A percentile compares a stretch with the other conserved stretches of the same genome.
Evolutionary conservation across 139 green algal species (phyloP).

Genomic region (Chlamydomonas eustigma): DNA sequence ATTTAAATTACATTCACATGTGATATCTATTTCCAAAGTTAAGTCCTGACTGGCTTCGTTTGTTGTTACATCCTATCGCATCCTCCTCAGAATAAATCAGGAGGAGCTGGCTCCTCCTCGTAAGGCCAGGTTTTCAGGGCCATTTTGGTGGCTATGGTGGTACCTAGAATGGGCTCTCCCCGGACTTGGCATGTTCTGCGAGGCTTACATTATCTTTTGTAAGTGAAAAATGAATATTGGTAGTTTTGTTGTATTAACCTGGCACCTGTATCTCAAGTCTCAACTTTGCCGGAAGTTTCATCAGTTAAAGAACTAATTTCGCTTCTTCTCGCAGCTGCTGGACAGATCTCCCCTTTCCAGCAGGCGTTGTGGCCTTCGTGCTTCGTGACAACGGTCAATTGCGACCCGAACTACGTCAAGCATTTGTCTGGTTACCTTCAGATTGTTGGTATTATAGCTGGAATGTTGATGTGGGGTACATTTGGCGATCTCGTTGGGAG

Average conservation of each 20-base stretch:
- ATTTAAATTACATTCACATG: no score
- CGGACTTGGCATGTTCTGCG: slow-evolving; percentile 30
- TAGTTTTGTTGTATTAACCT: no score
- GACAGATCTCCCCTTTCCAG: slow-evolving; percentile 15
- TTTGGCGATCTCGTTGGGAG: slow-evolving; percentile 58
- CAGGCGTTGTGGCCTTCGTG: slow-evolving; percentile 14
- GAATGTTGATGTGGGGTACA: slow-evolving; percentile 45
- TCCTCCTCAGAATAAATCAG: no score
- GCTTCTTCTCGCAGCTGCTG: neutral
- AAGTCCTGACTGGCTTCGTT: no score
- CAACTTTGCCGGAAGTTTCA: no score
- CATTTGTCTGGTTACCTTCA: slow-evolving; percentile 21
- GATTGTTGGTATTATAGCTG: slow-evolving; percentile 26
- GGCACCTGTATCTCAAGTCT: no score
- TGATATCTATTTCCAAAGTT: no score
- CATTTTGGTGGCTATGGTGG: slow-evolving; percentile 7
- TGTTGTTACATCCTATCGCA: no score
- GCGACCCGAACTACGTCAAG: slow-evolving; percentile 6
- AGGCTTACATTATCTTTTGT: slow-evolving; percentile 39
- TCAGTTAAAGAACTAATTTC: no score
- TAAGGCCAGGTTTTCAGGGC: neutral
- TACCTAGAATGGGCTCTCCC: slow-evolving; percentile 16
- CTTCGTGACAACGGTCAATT: neutral
- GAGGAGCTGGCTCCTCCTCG: neutral
- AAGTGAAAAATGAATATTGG: slow-evolving; percentile 22